Percentiles rank a stretch among this genome's conserved stretches.
Conservation (phyloP, 257 asterid species). For the Datura wrightii region DNA sequence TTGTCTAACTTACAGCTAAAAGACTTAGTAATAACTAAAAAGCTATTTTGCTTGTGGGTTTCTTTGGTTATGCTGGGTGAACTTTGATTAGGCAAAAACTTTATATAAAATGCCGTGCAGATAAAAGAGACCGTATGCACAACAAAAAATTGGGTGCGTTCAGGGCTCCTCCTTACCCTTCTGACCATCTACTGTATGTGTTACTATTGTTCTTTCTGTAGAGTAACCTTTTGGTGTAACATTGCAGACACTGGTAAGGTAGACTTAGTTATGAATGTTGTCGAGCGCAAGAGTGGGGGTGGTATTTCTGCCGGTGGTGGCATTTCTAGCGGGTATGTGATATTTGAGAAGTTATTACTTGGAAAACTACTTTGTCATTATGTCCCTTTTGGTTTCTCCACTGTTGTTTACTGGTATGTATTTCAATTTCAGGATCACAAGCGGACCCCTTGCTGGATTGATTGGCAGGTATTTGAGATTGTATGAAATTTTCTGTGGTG, state of each 20-base stretch:
- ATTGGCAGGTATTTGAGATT: slow-evolving; percentile 76
- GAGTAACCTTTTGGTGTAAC: slow-evolving; percentile 34
- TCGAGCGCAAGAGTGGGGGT: slow-evolving; percentile 89
- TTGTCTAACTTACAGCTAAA: not conserved
- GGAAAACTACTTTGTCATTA: not conserved
- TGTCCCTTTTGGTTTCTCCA: not conserved
- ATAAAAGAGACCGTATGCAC: not conserved
- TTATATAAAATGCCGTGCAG: not conserved
- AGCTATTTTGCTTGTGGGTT: not conserved
- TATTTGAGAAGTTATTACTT: slow-evolving; percentile 27
- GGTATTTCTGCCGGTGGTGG: slow-evolving; percentile 99
- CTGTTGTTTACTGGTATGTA: slow-evolving; percentile 31
- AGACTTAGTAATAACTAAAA: not conserved
- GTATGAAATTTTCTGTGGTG: slow-evolving; percentile 10
- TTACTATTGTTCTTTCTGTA: not conserved
- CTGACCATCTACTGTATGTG: not conserved
- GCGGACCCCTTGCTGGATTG: slow-evolving; percentile 97
- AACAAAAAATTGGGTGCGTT: not conserved
- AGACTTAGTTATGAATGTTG: slow-evolving; percentile 89
- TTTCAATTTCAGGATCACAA: slow-evolving; percentile 73
- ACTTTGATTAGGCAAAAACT: not conserved
- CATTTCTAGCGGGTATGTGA: slow-evolving; percentile 94
- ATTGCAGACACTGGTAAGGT: slow-evolving; percentile 80
- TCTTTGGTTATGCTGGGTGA: not conserved
- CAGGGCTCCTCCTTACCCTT: not conserved